A percentile compares a stretch with the other conserved stretches of the same genome.
These are phyloP conservation scores for Exserohilum turcica DNA, from an alignment of 2,329 filamentous ascomycete species.

Conservation along the genomic window DNA sequence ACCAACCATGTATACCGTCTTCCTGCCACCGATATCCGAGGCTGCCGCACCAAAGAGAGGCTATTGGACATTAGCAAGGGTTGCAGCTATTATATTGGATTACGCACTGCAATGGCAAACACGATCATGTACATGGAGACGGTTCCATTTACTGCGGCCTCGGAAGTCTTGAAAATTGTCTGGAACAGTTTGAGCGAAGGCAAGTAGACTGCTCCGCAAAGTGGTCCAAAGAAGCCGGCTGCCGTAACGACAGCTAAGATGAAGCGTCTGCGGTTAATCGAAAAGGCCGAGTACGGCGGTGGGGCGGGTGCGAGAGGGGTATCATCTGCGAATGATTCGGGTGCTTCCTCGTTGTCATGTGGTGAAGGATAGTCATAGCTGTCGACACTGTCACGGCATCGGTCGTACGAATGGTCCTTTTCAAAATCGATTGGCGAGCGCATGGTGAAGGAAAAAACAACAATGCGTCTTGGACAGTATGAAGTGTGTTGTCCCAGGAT, in stretches of 20 bases:
- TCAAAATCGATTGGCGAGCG: slow-evolving; percentile 33
- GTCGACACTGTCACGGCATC: slow-evolving; percentile 31
- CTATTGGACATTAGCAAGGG: slow-evolving; percentile 17
- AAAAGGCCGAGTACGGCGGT: slow-evolving; percentile 48
- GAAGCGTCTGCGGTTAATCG: slow-evolving; percentile 43
- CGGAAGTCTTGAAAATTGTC: slow-evolving; percentile 45
- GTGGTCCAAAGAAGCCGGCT: slow-evolving; percentile 52
- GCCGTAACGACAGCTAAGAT: slow-evolving; percentile 49
- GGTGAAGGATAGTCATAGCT: slow-evolving; percentile 25
- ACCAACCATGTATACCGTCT: slow-evolving; percentile 51
- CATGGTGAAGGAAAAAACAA: slow-evolving; percentile 16
- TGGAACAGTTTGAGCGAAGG: slow-evolving; percentile 49
- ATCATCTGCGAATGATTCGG: slow-evolving; percentile 16
- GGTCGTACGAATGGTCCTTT: slow-evolving; percentile 27
- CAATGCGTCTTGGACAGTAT: neutral
- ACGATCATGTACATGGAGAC: slow-evolving; percentile 55
- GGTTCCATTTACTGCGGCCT: slow-evolving; percentile 50
- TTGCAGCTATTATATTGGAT: neutral
- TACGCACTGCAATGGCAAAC: slow-evolving; percentile 47
- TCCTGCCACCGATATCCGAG: slow-evolving; percentile 50
- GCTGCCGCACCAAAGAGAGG: slow-evolving; percentile 52
- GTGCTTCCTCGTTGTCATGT: slow-evolving; percentile 16
- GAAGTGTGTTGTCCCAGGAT: slow-evolving; percentile 7
- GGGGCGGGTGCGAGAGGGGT: slow-evolving; percentile 8
- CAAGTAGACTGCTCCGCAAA: slow-evolving; percentile 54